These are phyloP conservation scores for Pseudophaeomoniella oleicola DNA, from an alignment of 2,329 filamentous ascomycete genomes.

Conservation along the genomic window DNA sequence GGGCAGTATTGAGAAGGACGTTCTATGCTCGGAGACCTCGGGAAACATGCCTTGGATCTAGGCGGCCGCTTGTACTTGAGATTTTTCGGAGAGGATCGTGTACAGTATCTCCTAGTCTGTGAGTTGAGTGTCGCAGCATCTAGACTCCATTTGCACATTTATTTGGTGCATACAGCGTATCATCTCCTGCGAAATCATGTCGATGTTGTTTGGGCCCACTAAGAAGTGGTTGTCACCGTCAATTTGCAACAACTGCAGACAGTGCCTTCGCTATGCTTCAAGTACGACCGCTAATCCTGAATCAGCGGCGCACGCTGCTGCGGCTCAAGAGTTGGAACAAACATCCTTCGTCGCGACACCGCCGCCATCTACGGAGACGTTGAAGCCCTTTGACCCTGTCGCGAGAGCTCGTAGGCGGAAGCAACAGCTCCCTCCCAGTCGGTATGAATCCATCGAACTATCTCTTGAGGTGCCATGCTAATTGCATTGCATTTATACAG, in stretches of 20 bases:
- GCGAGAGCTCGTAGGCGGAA: constrained; percentile 26
- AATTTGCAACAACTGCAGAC: neutral
- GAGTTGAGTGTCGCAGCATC: too few relatives aligned
- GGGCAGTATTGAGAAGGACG: too few relatives aligned
- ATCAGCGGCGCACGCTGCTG: neutral
- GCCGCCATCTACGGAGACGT: constrained; percentile 18
- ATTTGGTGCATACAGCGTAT: too few relatives aligned
- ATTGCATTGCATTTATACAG: constrained; percentile 28
- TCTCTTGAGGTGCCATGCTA: neutral
- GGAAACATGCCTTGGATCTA: too few relatives aligned
- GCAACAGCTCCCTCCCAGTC: constrained; percentile 21
- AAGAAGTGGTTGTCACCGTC: neutral
- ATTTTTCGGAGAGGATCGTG: too few relatives aligned
- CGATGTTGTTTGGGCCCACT: neutral
- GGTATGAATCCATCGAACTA: constrained; percentile 15
- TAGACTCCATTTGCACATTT: too few relatives aligned
- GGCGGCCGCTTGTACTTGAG: too few relatives aligned
- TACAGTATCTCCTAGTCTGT: too few relatives aligned
- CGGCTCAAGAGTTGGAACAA: constrained; percentile 21
- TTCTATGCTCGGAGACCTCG: too few relatives aligned
- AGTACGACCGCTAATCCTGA: neutral
- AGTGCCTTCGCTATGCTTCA: neutral
- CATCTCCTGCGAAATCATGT: neutral
- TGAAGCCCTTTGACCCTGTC: constrained; percentile 33
- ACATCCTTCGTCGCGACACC: constrained; percentile 26